These are phyloP conservation scores for Tolypocladium cylindrosporum DNA, from an alignment of 2,329 filamentous ascomycete genomes.

Conservation along the genomic window DNA sequence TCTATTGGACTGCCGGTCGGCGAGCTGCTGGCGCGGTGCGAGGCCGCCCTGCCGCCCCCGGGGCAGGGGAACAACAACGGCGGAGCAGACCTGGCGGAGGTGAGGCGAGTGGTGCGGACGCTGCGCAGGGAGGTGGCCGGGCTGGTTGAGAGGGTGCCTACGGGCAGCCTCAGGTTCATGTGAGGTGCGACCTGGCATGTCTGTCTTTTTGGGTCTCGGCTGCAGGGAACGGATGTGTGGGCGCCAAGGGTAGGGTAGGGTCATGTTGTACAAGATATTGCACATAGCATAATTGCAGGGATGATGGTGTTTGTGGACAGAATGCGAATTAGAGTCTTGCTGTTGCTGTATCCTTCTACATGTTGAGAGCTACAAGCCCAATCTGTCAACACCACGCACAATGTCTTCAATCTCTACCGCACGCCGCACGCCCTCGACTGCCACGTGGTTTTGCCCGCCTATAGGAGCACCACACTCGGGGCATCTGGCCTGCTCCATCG, in stretches of 20 bases:
- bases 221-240: not conserved
- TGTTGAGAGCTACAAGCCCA: not conserved
- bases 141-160: slow-evolving; percentile 30
- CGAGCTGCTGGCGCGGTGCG: slow-evolving; percentile 41
- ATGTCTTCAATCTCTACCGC: slow-evolving; percentile 21
- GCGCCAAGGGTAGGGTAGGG: slow-evolving; percentile 2
- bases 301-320: not conserved
- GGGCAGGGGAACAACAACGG: slow-evolving; percentile 32
- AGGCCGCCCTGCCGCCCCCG: slow-evolving; percentile 30
- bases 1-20: slow-evolving; percentile 33
- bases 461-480: slow-evolving; percentile 50
- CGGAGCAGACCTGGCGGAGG: slow-evolving; percentile 32
- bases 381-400: not conserved
- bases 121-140: slow-evolving; percentile 33
- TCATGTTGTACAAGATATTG: slow-evolving; percentile 3
- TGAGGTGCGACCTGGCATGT: slow-evolving; percentile 13
- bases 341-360: too few relatives aligned
- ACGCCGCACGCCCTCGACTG: slow-evolving; percentile 39
- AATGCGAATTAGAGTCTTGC: not conserved
- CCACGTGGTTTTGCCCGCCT: slow-evolving; percentile 41
- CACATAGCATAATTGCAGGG: slow-evolving; percentile 4
- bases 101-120: slow-evolving; percentile 31
- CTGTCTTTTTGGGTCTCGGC: not conserved
- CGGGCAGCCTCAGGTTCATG: slow-evolving; percentile 34
- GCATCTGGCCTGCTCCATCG: slow-evolving; percentile 50